Percentiles rank a stretch among this genome's conserved stretches.
phyloP scores from a whole-genome alignment of 2,329 filamentous ascomycete genomes.

The Massarina eburnea region DNA sequence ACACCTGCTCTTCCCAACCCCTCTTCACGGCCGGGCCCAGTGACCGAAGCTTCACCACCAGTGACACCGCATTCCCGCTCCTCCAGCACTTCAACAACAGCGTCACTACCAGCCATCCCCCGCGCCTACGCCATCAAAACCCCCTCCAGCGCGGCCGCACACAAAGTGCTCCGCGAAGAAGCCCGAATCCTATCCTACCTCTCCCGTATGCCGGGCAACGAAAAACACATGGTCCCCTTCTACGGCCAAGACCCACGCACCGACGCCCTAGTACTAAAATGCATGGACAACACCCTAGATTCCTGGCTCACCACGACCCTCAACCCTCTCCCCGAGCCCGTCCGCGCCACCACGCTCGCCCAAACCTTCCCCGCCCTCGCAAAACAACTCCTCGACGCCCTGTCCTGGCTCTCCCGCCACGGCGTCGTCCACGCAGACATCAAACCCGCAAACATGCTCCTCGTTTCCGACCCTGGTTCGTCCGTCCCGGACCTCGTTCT shows the following conservation, averaged over 20 bases:
- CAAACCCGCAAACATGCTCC: constrained; percentile 52
- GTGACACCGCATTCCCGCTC: constrained; percentile 27
- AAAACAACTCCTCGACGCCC: constrained; percentile 41
- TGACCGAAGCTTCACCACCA: constrained; percentile 9
- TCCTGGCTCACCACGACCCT: constrained; percentile 31
- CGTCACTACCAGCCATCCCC: constrained; percentile 13
- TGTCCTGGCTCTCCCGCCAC: constrained; percentile 46
- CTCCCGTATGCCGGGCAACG: constrained; percentile 23
- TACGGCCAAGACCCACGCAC: constrained; percentile 35
- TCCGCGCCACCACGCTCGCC: constrained; percentile 40
- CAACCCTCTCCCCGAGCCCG: constrained; percentile 24
- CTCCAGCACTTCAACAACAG: constrained; percentile 11
- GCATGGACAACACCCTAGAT: constrained; percentile 38
- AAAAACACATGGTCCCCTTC: constrained; percentile 34
- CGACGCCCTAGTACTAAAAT: constrained; percentile 34
- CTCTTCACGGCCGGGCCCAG: background rate
- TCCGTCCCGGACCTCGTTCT: constrained; percentile 49
- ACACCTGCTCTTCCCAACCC: constrained; percentile 21
- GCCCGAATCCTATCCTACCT: constrained; percentile 37
- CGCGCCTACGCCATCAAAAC: constrained; percentile 39
- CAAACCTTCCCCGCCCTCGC: constrained; percentile 45
- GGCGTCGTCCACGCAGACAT: constrained; percentile 49
- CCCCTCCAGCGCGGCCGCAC: constrained; percentile 31
- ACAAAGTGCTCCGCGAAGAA: constrained; percentile 34
- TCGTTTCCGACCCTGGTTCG: constrained; percentile 19